Conservation (phyloP, 1,139 yeast genomes). For the Groenewaldozyma auringiensis region DNA sequence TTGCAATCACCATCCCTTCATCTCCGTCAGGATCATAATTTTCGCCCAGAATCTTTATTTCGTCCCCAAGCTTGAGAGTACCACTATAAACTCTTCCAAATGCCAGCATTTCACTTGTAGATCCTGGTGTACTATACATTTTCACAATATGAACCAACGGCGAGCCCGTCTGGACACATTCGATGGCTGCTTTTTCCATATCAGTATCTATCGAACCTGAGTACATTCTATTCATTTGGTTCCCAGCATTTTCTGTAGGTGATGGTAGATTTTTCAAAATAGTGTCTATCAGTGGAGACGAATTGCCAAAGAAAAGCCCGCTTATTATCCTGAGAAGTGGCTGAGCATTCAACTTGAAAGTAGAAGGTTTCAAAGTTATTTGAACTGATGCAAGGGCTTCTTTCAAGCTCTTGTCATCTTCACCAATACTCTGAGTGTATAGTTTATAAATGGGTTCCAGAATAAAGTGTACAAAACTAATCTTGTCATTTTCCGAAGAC, state of each 20-base stretch:
- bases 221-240: slow-evolving; percentile 22
- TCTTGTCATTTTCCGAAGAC: slow-evolving; percentile 9
- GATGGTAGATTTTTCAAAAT: slow-evolving; percentile 35
- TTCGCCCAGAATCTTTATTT: slow-evolving; percentile 53
- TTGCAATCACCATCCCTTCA: slow-evolving; percentile 39
- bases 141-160: slow-evolving; percentile 56
- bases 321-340: slow-evolving; percentile 51
- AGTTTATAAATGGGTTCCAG: slow-evolving; percentile 78
- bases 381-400: slow-evolving; percentile 37
- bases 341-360: slow-evolving; percentile 44
- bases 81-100: slow-evolving; percentile 62
- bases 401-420: slow-evolving; percentile 40
- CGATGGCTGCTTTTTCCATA: slow-evolving; percentile 17
- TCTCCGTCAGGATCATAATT: slow-evolving; percentile 44
- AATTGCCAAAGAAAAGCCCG: slow-evolving; percentile 44
- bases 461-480: slow-evolving; percentile 54
- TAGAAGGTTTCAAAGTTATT: slow-evolving; percentile 26
- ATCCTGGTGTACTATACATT: slow-evolving; percentile 39
- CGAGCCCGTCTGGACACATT: slow-evolving; percentile 37
- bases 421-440: slow-evolving; percentile 52
- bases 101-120: slow-evolving; percentile 42
- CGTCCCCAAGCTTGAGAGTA: slow-evolving; percentile 39
- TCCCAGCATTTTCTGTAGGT: slow-evolving; percentile 34
- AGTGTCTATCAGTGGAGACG: slow-evolving; percentile 49
- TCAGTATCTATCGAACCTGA: slow-evolving; percentile 26